Conservation (phyloP, 1,284 basidiomycete genomes). For the Sparassis latifolia region DNA sequence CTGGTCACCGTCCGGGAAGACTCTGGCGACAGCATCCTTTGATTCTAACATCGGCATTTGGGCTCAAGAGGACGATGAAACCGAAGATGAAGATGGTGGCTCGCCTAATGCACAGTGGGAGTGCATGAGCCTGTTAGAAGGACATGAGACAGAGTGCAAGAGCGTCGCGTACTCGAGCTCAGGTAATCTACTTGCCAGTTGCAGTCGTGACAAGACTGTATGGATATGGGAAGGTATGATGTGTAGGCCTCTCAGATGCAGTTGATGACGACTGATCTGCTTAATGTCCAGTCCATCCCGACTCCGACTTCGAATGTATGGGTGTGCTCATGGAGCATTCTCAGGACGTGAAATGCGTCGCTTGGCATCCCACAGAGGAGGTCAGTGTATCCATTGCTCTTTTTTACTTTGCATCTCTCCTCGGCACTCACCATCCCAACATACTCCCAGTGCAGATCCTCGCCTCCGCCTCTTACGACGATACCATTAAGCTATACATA, state of each 20-base stretch:
- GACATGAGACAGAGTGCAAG: slow-evolving; percentile 98
- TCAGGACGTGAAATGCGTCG: slow-evolving; percentile 94
- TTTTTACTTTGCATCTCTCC: slow-evolving; percentile 3
- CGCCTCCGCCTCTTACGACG: slow-evolving; percentile 96
- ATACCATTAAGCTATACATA: slow-evolving; percentile 90
- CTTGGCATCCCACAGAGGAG: slow-evolving; percentile 96
- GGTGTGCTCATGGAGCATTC: slow-evolving; percentile 96
- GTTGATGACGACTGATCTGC: not conserved
- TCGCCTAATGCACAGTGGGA: slow-evolving; percentile 64
- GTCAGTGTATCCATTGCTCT: slow-evolving; percentile 33
- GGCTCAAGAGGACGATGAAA: slow-evolving; percentile 57
- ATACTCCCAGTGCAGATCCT: slow-evolving; percentile 60
- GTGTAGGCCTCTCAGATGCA: not conserved
- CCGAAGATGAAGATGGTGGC: slow-evolving; percentile 34
- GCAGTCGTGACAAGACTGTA: slow-evolving; percentile 93
- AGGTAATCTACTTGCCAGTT: slow-evolving; percentile 85
- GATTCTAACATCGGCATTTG: slow-evolving; percentile 92
- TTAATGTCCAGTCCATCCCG: slow-evolving; percentile 63
- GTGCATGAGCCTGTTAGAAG: slow-evolving; percentile 84
- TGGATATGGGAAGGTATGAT: slow-evolving; percentile 96
- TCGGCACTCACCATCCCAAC: slow-evolving; percentile 4
- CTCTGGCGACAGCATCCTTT: slow-evolving; percentile 93
- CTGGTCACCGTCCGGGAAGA: slow-evolving; percentile 86
- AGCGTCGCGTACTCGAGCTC: slow-evolving; percentile 79
- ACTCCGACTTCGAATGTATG: slow-evolving; percentile 93